Evolutionary conservation across 1,284 basidiomycete species (phyloP).

Genomic region (Apiotrichum gamsii): DNA sequence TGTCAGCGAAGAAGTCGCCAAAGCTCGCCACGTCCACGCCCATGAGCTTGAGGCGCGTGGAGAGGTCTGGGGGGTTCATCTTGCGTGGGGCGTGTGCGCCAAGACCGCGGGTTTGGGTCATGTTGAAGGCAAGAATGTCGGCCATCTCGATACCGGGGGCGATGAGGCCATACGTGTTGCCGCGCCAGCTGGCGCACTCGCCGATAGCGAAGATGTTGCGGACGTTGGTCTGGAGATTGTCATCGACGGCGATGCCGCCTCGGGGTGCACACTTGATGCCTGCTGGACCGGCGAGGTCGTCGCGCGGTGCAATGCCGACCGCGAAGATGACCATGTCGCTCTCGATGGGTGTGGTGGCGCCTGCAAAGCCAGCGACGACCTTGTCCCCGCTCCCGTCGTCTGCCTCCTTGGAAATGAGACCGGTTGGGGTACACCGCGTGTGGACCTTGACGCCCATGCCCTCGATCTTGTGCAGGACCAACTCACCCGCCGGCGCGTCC

Average conservation of each 20-base stretch:
- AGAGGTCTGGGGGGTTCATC: constrained; percentile 60
- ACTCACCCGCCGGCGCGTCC: constrained; percentile 61
- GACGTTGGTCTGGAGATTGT: constrained; percentile 56
- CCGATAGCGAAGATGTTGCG: constrained; percentile 65
- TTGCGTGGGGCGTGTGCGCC: constrained; percentile 52
- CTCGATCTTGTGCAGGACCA: constrained; percentile 62
- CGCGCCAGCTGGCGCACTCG: constrained; percentile 65
- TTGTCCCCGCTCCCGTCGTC: too few relatives aligned
- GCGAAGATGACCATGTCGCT: constrained; percentile 59
- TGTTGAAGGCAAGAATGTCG: constrained; percentile 66
- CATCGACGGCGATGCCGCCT: constrained; percentile 59
- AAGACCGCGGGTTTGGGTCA: constrained; percentile 50
- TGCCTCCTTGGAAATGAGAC: constrained; percentile 15
- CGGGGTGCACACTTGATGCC: constrained; percentile 53
- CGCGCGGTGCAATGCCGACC: constrained; percentile 64
- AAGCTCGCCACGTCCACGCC: constrained; percentile 59
- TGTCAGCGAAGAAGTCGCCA: constrained; percentile 67
- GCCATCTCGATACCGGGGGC: constrained; percentile 59
- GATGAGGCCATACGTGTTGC: constrained; percentile 49
- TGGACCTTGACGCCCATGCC: constrained; percentile 57
- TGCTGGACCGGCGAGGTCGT: constrained; percentile 54
- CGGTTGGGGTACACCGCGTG: constrained; percentile 43
- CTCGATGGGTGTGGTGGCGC: constrained; percentile 50
- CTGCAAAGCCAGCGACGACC: constrained; percentile 51
- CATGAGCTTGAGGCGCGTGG: constrained; percentile 65